Conservation (phyloP, 441 rosid species). For the Mallotus japonicus region DNA sequence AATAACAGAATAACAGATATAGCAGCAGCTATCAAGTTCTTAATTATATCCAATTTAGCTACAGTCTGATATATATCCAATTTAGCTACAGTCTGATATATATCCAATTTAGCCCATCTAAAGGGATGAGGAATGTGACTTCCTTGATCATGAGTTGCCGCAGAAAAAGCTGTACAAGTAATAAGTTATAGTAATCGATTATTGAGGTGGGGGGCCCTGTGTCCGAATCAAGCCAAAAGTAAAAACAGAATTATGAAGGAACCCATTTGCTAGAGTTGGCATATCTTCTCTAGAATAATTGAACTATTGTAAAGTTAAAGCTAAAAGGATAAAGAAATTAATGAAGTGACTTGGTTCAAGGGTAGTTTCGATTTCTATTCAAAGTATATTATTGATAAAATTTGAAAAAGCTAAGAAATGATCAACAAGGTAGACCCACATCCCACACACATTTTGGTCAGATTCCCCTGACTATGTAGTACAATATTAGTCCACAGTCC, state of each 20-base stretch:
- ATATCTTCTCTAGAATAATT: conserved; percentile 20
- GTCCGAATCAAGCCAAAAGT: conserved; percentile 20
- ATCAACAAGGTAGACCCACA: conserved; percentile 27
- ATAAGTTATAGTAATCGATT: conserved; percentile 16
- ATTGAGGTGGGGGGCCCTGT: neutral
- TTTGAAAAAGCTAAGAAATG: conserved; percentile 5
- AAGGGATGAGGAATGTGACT: neutral
- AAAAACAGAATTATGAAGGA: conserved; percentile 22
- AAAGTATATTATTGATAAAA: conserved; percentile 15
- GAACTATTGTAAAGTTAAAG: conserved; percentile 24
- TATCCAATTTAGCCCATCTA: neutral
- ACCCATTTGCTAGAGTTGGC: conserved; percentile 13
- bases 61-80: neutral
- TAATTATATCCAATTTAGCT: neutral
- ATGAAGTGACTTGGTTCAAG: conserved; percentile 25
- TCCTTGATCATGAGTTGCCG: neutral
- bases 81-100: neutral
- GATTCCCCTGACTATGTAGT: conserved; percentile 15
- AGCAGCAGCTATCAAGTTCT: neutral
- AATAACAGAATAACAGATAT: neutral
- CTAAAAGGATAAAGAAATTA: conserved; percentile 17
- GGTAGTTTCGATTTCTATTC: conserved; percentile 18
- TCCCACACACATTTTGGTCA: conserved; percentile 13
- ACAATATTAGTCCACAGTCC: neutral
- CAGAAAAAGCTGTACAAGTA: conserved; percentile 2